A percentile compares a stretch with the other conserved stretches of the same genome.
phyloP scores from a whole-genome alignment of 2,329 filamentous ascomycete genomes.

The Bipolaris sorokiniana region DNA sequence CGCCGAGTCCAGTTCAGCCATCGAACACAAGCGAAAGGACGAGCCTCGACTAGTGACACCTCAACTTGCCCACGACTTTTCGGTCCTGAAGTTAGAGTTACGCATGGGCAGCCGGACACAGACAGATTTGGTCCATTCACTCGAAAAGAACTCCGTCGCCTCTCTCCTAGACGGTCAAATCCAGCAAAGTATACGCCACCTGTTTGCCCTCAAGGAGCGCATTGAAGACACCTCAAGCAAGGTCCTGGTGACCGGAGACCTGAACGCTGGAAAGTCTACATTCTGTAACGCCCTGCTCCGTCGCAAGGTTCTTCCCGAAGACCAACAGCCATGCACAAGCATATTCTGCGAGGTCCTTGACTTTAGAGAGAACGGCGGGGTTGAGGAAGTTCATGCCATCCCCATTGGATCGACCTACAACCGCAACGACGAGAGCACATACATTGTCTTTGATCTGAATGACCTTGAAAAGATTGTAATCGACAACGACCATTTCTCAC shows the following conservation, averaged over 20 bases:
- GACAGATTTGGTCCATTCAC: constrained; percentile 87
- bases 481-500: constrained; percentile 85
- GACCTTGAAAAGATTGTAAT: constrained; percentile 88
- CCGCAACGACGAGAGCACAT: constrained; percentile 90
- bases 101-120: constrained; percentile 88
- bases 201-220: constrained; percentile 83
- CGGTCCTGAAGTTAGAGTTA: constrained; percentile 90
- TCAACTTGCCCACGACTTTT: constrained; percentile 95
- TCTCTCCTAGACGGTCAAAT: constrained; percentile 93
- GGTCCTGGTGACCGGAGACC: constrained; percentile 90
- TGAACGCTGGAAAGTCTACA: constrained; percentile 97
- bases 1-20: constrained; percentile 74
- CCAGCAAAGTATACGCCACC: constrained; percentile 87
- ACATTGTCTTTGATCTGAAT: constrained; percentile 79
- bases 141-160: constrained; percentile 91
- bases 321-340: constrained; percentile 96
- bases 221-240: constrained; percentile 99
- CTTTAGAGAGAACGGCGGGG: constrained; percentile 82
- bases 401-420: constrained; percentile 81
- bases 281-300: constrained; percentile 97
- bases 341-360: constrained; percentile 98
- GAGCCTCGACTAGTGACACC: constrained; percentile 88
- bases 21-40: constrained; percentile 64
- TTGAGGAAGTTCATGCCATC: constrained; percentile 96
- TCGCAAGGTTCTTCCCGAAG: constrained; percentile 90